Evolutionary conservation across 257 asterid species (phyloP).

Genomic region (Lithospermum erythrorhizon): DNA sequence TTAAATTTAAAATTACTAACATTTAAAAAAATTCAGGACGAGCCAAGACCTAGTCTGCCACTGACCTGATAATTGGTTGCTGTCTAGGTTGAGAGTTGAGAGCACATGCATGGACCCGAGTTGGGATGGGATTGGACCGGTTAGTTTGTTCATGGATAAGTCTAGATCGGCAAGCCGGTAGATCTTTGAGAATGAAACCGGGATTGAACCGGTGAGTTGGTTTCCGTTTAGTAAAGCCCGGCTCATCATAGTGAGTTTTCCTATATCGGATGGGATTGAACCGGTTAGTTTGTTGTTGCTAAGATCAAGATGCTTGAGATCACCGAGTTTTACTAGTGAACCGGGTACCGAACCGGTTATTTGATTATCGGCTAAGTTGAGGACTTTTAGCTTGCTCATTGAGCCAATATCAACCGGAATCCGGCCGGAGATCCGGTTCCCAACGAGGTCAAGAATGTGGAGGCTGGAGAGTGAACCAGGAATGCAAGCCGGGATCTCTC

Average conservation of each 20-base stretch:
- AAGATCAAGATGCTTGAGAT: constrained; percentile 71
- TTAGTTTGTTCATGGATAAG: constrained; percentile 48
- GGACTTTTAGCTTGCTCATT: constrained; percentile 48
- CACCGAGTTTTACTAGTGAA: constrained; percentile 51
- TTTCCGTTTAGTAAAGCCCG: constrained; percentile 60
- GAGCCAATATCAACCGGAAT: constrained; percentile 67
- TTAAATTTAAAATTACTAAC: too few relatives aligned
- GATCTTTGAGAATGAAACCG: constrained; percentile 43
- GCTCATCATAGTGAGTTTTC: constrained; percentile 83
- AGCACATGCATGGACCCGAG: constrained; percentile 88
- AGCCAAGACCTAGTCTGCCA: too few relatives aligned
- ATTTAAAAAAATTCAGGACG: too few relatives aligned
- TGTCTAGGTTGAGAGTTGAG: constrained; percentile 62
- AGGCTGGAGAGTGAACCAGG: constrained; percentile 46
- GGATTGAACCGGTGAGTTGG: constrained; percentile 70
- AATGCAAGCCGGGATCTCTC: constrained; percentile 65
- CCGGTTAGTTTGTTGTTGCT: constrained; percentile 62
- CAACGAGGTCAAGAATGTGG: constrained; percentile 64
- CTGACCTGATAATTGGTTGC: constrained; percentile 42
- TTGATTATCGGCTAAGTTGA: constrained; percentile 76
- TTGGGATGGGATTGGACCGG: constrained; percentile 59
- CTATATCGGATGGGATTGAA: constrained; percentile 57
- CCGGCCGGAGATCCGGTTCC: constrained; percentile 66
- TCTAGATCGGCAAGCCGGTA: constrained; percentile 76
- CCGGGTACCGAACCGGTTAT: constrained; percentile 52